Evolutionary conservation across 495 filamentous ascomycete genomes (phyloP).

Genomic region (Geopyxis carbonaria): DNA sequence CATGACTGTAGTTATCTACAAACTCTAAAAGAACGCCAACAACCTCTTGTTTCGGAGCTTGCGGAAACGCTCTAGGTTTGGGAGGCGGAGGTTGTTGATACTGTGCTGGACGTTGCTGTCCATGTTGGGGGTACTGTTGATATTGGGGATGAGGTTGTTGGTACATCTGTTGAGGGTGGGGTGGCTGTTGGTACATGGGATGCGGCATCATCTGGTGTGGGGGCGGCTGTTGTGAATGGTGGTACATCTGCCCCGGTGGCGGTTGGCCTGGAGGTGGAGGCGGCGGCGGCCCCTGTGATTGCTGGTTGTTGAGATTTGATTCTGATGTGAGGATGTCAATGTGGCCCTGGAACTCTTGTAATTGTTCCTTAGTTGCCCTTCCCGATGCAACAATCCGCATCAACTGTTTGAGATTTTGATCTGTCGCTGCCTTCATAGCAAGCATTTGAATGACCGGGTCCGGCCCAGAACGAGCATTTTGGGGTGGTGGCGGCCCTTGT

Average conservation of each 20-base stretch:
- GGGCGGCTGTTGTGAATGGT: slow-evolving; percentile 11
- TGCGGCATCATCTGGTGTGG: slow-evolving; percentile 10
- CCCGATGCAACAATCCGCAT: slow-evolving; percentile 92
- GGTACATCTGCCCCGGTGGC: slow-evolving; percentile 10
- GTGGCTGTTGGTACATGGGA: slow-evolving; percentile 12
- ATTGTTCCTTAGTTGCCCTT: slow-evolving; percentile 58
- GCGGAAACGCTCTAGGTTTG: slow-evolving; percentile 18
- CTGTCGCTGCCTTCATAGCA: slow-evolving; percentile 67
- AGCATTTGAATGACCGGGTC: slow-evolving; percentile 94
- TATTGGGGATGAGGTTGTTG: slow-evolving; percentile 11
- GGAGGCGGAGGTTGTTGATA: too few relatives aligned
- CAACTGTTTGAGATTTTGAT: slow-evolving; percentile 77
- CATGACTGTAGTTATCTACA: slow-evolving; percentile 48
- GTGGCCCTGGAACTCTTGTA: slow-evolving; percentile 77
- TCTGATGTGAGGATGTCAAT: slow-evolving; percentile 58
- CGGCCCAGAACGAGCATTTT: slow-evolving; percentile 32
- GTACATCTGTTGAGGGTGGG: too few relatives aligned
- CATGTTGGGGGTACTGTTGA: slow-evolving; percentile 6
- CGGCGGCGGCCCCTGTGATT: slow-evolving; percentile 5
- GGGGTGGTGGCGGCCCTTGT: slow-evolving; percentile 13
- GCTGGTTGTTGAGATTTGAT: neutral
- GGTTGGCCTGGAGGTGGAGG: slow-evolving; percentile 7
- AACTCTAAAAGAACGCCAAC: slow-evolving; percentile 74
- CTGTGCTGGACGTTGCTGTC: slow-evolving; percentile 29
- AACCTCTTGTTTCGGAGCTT: slow-evolving; percentile 40